Base-by-base conservation (phyloP, 139 green algal genomes). In the Picochlorum costavermella region DNA sequence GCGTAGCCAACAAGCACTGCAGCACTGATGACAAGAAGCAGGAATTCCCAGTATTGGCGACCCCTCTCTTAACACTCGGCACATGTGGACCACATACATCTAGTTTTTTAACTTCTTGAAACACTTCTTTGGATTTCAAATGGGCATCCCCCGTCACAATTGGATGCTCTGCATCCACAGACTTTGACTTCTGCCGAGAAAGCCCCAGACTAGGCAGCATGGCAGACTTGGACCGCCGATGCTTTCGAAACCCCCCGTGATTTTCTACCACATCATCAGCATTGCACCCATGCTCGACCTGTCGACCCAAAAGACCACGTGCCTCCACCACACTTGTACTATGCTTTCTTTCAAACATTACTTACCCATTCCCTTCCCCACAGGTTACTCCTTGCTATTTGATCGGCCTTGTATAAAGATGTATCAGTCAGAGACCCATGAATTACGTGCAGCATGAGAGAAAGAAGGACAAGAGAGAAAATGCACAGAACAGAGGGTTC, bases 1-100 rank as follows among this genome's bases (percentile, higher is more conserved):
- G 80, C 0, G 77, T 87, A 53, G 62, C 68, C 3, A 72, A 33
- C 45, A 88, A 68, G 67, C 81, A 87, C 68, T 88, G 81, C 25
- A 88, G n/a, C 12, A 78, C 76, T 11, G 75, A 74, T 43, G 72
- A 81, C 2, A 87, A 46, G 57, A 87, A 88, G 68, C 81, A 87
- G 2, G 76, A 82, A 68, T 87, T 87, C 23, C 81, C 77, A 68
- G 61, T 61, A 64, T 66, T 66, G 2, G 11, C 10, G 4, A 66
- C 23, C 14, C 60, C 60, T n/a, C 40, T n/a, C 56, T 16, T 50
- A 12, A 6, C n/a, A 29, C 20, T 50, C 5, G 25, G 20, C 14
- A 51, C n/a, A 12, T 6, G 6, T 17, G n/a, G 58, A 64, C 12
- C 6, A 14, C 25, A 5, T n/a, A 64, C 8, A 1, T 64, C 58